A percentile compares a stretch with the other conserved stretches of the same genome.
Evolutionary conservation across 257 asterid species (phyloP).

Genomic region (Forsythia suspensa): DNA sequence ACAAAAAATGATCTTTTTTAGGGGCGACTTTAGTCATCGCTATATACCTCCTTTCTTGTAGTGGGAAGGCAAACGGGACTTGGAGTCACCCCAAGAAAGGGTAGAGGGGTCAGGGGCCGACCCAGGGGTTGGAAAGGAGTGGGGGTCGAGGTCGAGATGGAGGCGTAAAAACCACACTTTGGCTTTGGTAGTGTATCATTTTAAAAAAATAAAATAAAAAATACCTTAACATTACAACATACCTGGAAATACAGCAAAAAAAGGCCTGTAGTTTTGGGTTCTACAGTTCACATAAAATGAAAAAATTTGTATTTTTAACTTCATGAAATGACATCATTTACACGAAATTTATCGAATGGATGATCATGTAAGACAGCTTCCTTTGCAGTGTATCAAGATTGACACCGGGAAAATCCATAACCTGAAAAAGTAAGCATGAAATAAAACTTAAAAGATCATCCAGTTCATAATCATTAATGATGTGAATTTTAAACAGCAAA

Average conservation of each 20-base stretch:
- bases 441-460: not conserved
- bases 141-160: no score
- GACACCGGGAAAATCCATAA: not conserved
- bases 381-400: constrained; percentile 14
- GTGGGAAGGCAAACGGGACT: no score
- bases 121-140: no score
- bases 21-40: no score
- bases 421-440: not conserved
- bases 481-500: not conserved
- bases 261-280: not conserved
- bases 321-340: not conserved
- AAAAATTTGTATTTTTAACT: not conserved
- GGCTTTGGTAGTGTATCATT: no score
- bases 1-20: no score
- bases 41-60: no score
- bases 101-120: no score
- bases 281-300: not conserved
- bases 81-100: no score
- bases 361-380: constrained; percentile 4
- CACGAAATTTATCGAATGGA: not conserved
- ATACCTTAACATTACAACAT: not conserved
- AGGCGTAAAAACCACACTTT: no score
- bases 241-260: not conserved
- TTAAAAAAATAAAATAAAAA: no score
- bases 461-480: not conserved